phyloP scores from a whole-genome alignment of 345 rosid genomes.

The Melaleuca alternifolia region DNA sequence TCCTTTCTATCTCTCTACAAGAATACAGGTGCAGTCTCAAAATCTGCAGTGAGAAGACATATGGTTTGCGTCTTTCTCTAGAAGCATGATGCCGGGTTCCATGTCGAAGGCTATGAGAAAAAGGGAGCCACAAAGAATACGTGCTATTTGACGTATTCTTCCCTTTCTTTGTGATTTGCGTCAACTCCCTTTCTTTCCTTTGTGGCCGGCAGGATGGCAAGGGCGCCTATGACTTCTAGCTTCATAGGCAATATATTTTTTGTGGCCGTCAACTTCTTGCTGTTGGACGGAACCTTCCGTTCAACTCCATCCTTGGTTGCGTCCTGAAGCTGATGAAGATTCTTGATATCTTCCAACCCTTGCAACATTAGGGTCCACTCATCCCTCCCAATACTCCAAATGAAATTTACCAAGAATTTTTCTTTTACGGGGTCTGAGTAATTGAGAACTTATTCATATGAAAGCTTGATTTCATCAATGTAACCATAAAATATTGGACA shows the following conservation, averaged over 20 bases:
- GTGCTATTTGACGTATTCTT: too few relatives aligned
- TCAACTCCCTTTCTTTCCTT: slow-evolving; percentile 9
- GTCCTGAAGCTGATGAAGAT: slow-evolving; percentile 36
- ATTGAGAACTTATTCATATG: slow-evolving; percentile 68
- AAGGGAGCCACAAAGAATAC: neutral
- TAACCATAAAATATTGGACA: neutral
- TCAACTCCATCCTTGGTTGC: slow-evolving; percentile 61
- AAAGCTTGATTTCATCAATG: slow-evolving; percentile 74
- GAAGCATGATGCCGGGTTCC: neutral
- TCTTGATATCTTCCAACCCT: slow-evolving; percentile 43
- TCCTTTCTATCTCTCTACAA: neutral
- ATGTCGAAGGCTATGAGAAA: neutral
- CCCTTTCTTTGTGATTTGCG: too few relatives aligned
- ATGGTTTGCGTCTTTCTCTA: neutral
- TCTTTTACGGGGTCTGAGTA: slow-evolving; percentile 73
- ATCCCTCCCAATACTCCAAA: slow-evolving; percentile 44
- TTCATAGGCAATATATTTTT: too few relatives aligned
- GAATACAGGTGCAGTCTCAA: neutral
- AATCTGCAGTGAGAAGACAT: neutral
- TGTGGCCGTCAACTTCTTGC: too few relatives aligned
- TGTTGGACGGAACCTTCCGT: slow-evolving; percentile 60
- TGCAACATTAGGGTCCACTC: slow-evolving; percentile 67
- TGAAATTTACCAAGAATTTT: slow-evolving; percentile 52
- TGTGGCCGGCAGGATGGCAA: slow-evolving; percentile 1
- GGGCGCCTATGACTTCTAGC: slow-evolving; percentile 45